Base-by-base conservation (phyloP, 768 basidiomycete genomes). In the Kwoniella pini region DNA sequence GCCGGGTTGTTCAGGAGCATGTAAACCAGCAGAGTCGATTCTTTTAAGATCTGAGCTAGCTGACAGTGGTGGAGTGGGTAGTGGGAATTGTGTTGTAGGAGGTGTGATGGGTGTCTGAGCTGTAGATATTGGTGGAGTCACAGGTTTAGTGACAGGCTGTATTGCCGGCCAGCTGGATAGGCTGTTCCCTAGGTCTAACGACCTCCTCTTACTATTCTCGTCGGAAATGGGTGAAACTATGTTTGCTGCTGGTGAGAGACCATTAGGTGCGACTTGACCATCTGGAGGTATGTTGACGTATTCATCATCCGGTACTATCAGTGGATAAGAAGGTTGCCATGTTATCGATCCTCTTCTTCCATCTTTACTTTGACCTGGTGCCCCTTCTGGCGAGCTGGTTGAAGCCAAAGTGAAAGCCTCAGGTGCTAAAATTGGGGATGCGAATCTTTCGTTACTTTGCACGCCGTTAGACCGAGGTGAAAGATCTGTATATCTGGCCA, bases 221-320 rank as follows among this genome's bases (percentile, higher is more conserved):
- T 54, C 38, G 3, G 33, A 36, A 15, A 31, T n/a, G 13, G 59
- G 59, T 33, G 36, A n/a, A 27, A 22, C 48, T 27, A 26, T 62
- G 11, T 15, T 38, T 17, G 54, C n/a, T 15, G 58, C 24, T 6
- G 43, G 9, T 1, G 49, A 19, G 15, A 44, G 28, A 9, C 62
- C 39, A 15, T 38, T 40, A 49, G 52, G 33, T 7, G 50, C 44
- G 9, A 33, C 33, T 24, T 65, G 54, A 2, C 72, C 70, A 49
- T 74, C 72, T 2, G 72, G 72, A 6, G 70, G 31, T 15, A 74
- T 60, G 22, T 71, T 60, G 24, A 57, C 70, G 36, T 70, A 71
- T 21, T 54, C 21, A 46, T 64, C 61, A 38, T 68, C 68, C 22
- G 67, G 62, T 6, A 71, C 38, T 4, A 68, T 68, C 2, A 67